Conservation (phyloP, 371 early-diverging fungal species). For the Amoeboradix gromovi region DNA sequence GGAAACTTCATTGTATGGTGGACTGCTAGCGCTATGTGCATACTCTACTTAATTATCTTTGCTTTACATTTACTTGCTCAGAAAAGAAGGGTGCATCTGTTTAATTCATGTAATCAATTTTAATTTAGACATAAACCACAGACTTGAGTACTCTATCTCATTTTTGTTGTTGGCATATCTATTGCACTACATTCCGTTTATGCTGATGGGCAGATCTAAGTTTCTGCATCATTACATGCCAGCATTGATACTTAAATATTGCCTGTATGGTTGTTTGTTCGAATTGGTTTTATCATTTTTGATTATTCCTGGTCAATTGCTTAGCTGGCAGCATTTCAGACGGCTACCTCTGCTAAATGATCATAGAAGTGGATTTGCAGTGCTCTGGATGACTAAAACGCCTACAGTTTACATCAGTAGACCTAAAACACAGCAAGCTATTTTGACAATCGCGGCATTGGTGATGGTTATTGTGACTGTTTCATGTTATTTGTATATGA, state of each 20-base stretch:
- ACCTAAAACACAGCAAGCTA: neutral
- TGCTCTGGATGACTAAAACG: neutral
- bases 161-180: conserved; percentile 61
- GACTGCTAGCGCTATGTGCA: conserved; percentile 10
- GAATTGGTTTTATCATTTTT: neutral
- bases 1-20: conserved; percentile 92
- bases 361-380: neutral
- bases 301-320: neutral
- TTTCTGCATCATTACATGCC: conserved; percentile 94
- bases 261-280: conserved; percentile 27
- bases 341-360: neutral
- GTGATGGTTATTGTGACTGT: neutral
- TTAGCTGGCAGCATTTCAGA: neutral
- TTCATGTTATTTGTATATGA: conserved; percentile 13
- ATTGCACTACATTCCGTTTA: conserved; percentile 77
- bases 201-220: conserved; percentile 68
- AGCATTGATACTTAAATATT: conserved; percentile 32
- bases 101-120: neutral
- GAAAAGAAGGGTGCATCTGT: neutral
- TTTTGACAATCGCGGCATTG: neutral
- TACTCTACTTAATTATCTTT: conserved; percentile 4
- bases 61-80: neutral
- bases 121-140: neutral
- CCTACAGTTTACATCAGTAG: neutral
- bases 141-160: conserved; percentile 17